Conservation (phyloP, 331 rosid species). For the Quercus phellos region DNA sequence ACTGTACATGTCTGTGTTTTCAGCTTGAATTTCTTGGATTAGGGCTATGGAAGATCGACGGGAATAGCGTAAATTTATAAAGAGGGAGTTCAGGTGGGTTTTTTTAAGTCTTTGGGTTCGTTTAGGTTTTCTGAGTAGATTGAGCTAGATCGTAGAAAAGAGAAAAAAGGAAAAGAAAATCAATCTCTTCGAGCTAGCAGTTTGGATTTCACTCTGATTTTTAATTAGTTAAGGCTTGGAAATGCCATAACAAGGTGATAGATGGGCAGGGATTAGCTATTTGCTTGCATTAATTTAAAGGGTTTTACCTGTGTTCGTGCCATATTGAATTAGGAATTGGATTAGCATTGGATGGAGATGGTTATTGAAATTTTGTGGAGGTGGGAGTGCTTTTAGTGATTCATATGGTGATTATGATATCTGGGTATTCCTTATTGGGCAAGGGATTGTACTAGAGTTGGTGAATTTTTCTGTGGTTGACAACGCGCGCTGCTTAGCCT, state of each 20-base stretch:
- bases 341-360: slow-evolving; percentile 23
- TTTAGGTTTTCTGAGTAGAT: slow-evolving; percentile 31
- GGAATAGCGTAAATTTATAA: slow-evolving; percentile 17
- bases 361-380: slow-evolving; percentile 1
- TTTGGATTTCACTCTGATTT: slow-evolving; percentile 13
- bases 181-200: slow-evolving; percentile 28
- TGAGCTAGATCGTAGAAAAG: slow-evolving; percentile 47
- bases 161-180: slow-evolving; percentile 25
- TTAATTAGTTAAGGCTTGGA: slow-evolving; percentile 2
- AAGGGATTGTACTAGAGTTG: slow-evolving; percentile 9
- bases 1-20: slow-evolving; percentile 22
- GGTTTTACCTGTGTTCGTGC: slow-evolving; percentile 5
- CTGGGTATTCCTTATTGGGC: background rate
- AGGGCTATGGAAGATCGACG: slow-evolving; percentile 22
- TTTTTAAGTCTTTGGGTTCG: slow-evolving; percentile 16
- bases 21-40: slow-evolving; percentile 32
- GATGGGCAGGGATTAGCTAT: slow-evolving; percentile 18
- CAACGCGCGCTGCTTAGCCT: slow-evolving; percentile 12
- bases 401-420: slow-evolving; percentile 12
- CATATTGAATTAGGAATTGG: slow-evolving; percentile 25
- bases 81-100: slow-evolving; percentile 25
- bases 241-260: slow-evolving; percentile 13
- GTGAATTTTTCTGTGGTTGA: slow-evolving; percentile 9
- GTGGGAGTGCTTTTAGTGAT: slow-evolving; percentile 5
- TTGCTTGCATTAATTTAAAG: slow-evolving; percentile 13